Evolutionary conservation across 306 rosid genomes (phyloP).

Genomic region (Rubus idaeus): DNA sequence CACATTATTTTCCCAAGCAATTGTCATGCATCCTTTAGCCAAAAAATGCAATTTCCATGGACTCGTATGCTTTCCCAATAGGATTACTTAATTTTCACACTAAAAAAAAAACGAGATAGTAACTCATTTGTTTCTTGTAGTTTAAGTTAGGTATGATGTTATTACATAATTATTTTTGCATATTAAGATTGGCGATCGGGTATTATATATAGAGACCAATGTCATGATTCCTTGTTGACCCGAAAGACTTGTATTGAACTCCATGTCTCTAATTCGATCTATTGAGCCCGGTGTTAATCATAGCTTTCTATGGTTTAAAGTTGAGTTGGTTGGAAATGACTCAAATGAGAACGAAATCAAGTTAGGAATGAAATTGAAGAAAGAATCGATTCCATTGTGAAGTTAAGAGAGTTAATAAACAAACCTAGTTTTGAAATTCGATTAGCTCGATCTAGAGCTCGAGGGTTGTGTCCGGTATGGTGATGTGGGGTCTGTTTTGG

Average conservation of each 20-base stretch:
- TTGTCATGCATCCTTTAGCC: not conserved
- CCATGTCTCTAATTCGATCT: not conserved
- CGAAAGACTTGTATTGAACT: not conserved
- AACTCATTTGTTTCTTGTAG: not conserved
- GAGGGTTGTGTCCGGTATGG: not conserved
- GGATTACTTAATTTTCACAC: not conserved
- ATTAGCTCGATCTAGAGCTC: not conserved
- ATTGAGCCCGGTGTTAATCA: not conserved
- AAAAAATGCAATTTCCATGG: not conserved
- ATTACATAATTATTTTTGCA: not conserved
- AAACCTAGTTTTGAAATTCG: too few relatives aligned
- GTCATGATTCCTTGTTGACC: constrained; percentile 13
- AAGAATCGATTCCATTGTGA: too few relatives aligned
- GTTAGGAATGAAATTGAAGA: not conserved
- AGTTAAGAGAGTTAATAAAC: too few relatives aligned
- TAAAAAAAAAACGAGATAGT: too few relatives aligned
- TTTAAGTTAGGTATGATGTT: not conserved
- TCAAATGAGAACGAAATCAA: not conserved
- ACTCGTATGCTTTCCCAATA: not conserved
- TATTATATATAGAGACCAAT: not conserved
- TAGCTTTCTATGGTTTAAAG: not conserved
- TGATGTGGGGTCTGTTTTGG: not conserved
- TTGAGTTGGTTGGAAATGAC: not conserved
- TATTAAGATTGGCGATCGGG: not conserved
- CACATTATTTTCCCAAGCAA: not conserved